Conservation (phyloP, 176 grass and related monocot genomes). For the Lolium multiflorum region DNA sequence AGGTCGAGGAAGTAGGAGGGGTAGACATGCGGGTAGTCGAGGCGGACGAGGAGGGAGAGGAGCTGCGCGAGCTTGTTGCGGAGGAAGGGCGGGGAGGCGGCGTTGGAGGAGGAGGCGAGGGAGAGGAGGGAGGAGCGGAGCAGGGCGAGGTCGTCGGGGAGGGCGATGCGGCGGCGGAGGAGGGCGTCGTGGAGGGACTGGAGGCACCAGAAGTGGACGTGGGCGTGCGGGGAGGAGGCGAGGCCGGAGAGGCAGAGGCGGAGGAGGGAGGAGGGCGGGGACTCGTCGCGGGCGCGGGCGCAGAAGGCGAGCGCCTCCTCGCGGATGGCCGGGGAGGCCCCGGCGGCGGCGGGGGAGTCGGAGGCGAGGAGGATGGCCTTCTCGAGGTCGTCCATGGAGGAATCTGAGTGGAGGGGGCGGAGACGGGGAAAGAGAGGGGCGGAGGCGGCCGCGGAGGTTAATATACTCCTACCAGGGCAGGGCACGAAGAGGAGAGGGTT, state of each 20-base stretch:
- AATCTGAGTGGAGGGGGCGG: slow-evolving; percentile 42
- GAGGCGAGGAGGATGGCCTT: slow-evolving; percentile 82
- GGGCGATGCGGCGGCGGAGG: slow-evolving; percentile 57
- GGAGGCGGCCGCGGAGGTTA: slow-evolving; percentile 40
- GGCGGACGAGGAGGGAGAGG: slow-evolving; percentile 74
- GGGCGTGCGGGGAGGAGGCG: slow-evolving; percentile 54
- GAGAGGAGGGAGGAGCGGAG: slow-evolving; percentile 84
- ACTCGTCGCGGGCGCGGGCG: slow-evolving; percentile 63
- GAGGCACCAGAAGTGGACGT: slow-evolving; percentile 96
- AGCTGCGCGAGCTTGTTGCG: slow-evolving; percentile 94
- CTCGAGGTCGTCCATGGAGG: slow-evolving; percentile 97
- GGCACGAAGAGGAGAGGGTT: slow-evolving; percentile 36
- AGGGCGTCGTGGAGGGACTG: slow-evolving; percentile 77
- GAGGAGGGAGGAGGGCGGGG: slow-evolving; percentile 68
- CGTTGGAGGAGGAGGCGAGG: slow-evolving; percentile 54
- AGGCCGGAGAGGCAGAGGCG: slow-evolving; percentile 84
- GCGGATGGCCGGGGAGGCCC: slow-evolving; percentile 57
- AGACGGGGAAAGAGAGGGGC: slow-evolving; percentile 16
- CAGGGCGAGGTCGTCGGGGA: slow-evolving; percentile 55
- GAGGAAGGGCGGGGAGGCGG: slow-evolving; percentile 69
- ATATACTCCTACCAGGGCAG: slow-evolving; percentile 40
- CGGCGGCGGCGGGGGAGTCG: slow-evolving; percentile 55
- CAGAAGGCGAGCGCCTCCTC: slow-evolving; percentile 87
- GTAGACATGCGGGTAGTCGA: slow-evolving; percentile 79
- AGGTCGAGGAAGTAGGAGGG: slow-evolving; percentile 70